These are phyloP conservation scores for Yamadazyma insecticola DNA, from an alignment of 805 yeast species.

Conservation along the genomic window DNA sequence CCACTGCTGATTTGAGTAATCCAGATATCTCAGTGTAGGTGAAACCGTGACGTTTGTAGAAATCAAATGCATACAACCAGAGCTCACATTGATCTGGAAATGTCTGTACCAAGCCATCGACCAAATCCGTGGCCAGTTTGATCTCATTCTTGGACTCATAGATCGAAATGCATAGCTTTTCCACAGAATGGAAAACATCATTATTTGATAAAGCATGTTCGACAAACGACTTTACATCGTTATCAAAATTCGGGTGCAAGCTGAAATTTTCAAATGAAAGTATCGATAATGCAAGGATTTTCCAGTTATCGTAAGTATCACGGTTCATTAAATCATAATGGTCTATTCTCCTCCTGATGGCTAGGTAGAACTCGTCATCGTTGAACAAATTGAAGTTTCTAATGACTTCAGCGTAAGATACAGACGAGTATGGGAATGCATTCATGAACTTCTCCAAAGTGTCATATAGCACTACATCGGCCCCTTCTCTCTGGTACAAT, in stretches of 20 bases:
- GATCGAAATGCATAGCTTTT: slow-evolving; percentile 33
- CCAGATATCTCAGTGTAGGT: slow-evolving; percentile 16
- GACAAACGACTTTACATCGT: slow-evolving; percentile 18
- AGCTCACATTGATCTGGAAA: slow-evolving; percentile 36
- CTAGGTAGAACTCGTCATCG: slow-evolving; percentile 10
- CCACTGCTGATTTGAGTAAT: slow-evolving; percentile 29
- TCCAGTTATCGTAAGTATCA: slow-evolving; percentile 27
- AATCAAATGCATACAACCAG: slow-evolving; percentile 43
- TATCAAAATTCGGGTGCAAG: slow-evolving; percentile 7
- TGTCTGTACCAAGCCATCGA: slow-evolving; percentile 18
- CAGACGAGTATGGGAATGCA: slow-evolving; percentile 19
- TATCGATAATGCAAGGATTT: slow-evolving; percentile 21
- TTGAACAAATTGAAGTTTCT: slow-evolving; percentile 7
- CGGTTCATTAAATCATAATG: slow-evolving; percentile 12
- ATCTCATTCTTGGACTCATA: slow-evolving; percentile 24
- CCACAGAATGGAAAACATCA: slow-evolving; percentile 41
- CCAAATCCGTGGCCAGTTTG: slow-evolving; percentile 20
- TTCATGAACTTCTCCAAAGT: slow-evolving; percentile 18
- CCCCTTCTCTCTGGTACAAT: slow-evolving; percentile 16
- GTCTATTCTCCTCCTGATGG: slow-evolving; percentile 9
- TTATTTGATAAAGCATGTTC: slow-evolving; percentile 22
- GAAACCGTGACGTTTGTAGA: slow-evolving; percentile 29
- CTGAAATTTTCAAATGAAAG: slow-evolving; percentile 13
- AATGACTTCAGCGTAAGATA: slow-evolving; percentile 24
- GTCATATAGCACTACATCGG: slow-evolving; percentile 6